A percentile compares a stretch with the other conserved stretches of the same genome.
phyloP scores from a whole-genome alignment of 2,329 filamentous ascomycete genomes.

The Alternaria postmessia region DNA sequence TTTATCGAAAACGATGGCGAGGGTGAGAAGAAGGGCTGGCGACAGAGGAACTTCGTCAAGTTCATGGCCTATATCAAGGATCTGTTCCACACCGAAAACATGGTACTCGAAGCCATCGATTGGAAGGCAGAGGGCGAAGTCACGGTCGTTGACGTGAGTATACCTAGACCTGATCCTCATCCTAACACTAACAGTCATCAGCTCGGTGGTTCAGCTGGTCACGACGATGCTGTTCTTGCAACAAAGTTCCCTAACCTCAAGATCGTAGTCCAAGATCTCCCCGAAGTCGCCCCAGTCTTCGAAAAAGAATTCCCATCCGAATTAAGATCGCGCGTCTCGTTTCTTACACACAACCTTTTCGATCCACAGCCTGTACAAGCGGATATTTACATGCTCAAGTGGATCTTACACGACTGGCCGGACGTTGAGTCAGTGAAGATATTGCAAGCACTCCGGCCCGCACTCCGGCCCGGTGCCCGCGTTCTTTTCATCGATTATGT shows the following conservation, averaged over 20 bases:
- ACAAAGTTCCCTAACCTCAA: conserved; percentile 36
- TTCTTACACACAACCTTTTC: conserved; percentile 66
- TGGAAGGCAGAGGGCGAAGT: conserved; percentile 36
- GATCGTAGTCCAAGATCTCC: conserved; percentile 45
- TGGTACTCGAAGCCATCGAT: conserved; percentile 37
- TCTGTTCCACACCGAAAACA: conserved; percentile 37
- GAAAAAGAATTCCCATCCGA: conserved; percentile 32
- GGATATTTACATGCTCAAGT: conserved; percentile 65
- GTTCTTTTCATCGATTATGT: conserved; percentile 55
- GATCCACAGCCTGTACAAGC: conserved; percentile 62
- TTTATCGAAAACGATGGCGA: conserved; percentile 45
- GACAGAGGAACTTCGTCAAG: conserved; percentile 40
- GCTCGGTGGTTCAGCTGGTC: conserved; percentile 43
- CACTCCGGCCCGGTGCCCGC: conserved; percentile 63
- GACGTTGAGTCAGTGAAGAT: conserved; percentile 54
- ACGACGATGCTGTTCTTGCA: conserved; percentile 42
- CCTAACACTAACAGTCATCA: conserved; percentile 9
- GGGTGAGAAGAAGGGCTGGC: conserved; percentile 42
- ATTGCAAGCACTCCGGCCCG: conserved; percentile 60
- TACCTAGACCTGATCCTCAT: background rate
- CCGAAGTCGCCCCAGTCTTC: conserved; percentile 35
- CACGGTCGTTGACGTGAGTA: conserved; percentile 40
- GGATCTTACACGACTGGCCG: conserved; percentile 70
- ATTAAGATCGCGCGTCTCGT: conserved; percentile 40
- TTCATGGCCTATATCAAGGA: conserved; percentile 49